These are phyloP conservation scores for Didymellaceae sp. DNA, from an alignment of 2,329 filamentous ascomycete species.

Conservation along the genomic window DNA sequence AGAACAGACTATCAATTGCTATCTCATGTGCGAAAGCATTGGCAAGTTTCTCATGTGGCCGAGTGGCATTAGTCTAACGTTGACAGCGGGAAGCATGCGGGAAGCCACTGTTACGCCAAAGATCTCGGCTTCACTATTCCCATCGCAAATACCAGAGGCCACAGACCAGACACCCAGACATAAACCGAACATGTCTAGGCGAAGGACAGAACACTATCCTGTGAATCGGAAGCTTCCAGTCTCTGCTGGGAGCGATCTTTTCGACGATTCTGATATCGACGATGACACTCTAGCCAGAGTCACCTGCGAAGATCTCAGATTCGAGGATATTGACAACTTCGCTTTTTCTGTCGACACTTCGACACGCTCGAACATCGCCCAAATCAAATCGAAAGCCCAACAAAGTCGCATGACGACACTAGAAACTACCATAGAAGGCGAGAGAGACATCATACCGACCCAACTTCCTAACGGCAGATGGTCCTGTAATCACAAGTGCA, in stretches of 20 bases:
- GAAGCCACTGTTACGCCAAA: conserved; percentile 60
- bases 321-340: conserved; percentile 61
- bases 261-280: conserved; percentile 60
- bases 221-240: conserved; percentile 15
- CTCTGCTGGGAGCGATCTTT: conserved; percentile 52
- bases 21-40: conserved; percentile 85
- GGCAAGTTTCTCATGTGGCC: conserved; percentile 52
- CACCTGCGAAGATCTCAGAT: conserved; percentile 50
- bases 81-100: conserved; percentile 62
- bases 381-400: conserved; percentile 17
- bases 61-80: conserved; percentile 14
- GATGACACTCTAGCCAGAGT: conserved; percentile 60
- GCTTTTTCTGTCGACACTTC: conserved; percentile 35
- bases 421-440: conserved; percentile 15
- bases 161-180: conserved; percentile 19
- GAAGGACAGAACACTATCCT: conserved; percentile 29
- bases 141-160: conserved; percentile 24
- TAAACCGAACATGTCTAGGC: conserved; percentile 40
- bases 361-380: conserved; percentile 29
- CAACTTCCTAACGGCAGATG: conserved; percentile 74
- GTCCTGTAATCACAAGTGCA: conserved; percentile 75
- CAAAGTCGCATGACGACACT: too few relatives aligned
- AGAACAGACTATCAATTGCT: conserved; percentile 68
- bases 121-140: conserved; percentile 56
- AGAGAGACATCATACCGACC: conserved; percentile 48